Evolutionary conservation across 23 red algal species (phyloP), one percentile per base, ranked within the genome.

Genomic region (Gracilariopsis chorda): DNA sequence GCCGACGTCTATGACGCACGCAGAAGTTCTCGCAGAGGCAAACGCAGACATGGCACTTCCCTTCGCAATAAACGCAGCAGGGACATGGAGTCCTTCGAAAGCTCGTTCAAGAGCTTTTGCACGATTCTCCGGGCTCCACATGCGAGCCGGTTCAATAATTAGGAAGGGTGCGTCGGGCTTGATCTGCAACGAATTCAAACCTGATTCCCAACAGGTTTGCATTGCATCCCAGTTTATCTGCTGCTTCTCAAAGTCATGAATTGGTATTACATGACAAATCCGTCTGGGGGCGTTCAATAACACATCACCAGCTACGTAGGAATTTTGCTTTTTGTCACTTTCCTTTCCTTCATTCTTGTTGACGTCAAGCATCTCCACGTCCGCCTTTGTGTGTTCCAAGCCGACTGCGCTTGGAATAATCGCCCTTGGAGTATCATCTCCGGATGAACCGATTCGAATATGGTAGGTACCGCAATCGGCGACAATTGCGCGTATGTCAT

Each of bases 1-100:
- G 19, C 95, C 95, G 40, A 97, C 69, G 29, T 90, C 90, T 21
- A 97, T 63, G 47, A 97, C 95, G 36, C 91, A 88, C 30, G 95
- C 90, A 12, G 95, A 93, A 0, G 86, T 90, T 65, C 90, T 64
- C 30, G 83, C 95, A 7, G 80, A 71, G 4, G 95, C 59, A 93
- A 97, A 97, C 51, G 95, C 88, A 17, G 95, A 90, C 32, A 74
- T 90, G 4, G 87, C 91, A 57, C 82, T 80, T 7, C 88, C 85
- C 28, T 87, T 79, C 4, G 67, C 77, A 29, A 97, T 48, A 25
- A 80, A 97, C 0, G 77, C 41, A 4, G 88, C 83, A 7, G 82
- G 90, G 28, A 93, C 59, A 40, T 11, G 37, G 20, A 83, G 55
- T 35, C 53, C 88, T 75, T 93, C 87, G 79, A 90, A 92, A 37